Base-by-base conservation (phyloP, 345 rosid species). In the Eucalyptus cloeziana region DNA sequence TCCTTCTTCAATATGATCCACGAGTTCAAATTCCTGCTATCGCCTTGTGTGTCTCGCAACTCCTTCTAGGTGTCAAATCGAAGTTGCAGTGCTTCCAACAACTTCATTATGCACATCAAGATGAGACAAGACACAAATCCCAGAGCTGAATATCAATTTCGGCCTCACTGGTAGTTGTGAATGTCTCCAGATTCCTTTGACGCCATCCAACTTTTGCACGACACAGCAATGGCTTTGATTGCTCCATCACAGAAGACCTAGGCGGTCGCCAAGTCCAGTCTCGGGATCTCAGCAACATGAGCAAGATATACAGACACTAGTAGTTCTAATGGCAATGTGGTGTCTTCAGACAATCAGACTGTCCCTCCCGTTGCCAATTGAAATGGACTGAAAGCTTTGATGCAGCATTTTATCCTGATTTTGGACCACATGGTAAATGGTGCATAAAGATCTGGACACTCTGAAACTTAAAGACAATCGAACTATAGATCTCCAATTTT, bases 331-430 rank as follows among this genome's bases (percentile, higher is more conserved):
- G 83, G 30, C 83, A 37, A 76, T 21, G 83, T 19, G 27, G 83
- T 24, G 8, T 37, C 27, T 21, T 76, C 47, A 22, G 47, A 97
- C 96, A 13, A 96, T 95, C 71, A 96, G 93, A 86, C 95, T 96
- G 90, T 93, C 5, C 92, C 96, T 98, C 93, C 96, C 92, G 88
- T 96, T 95, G 30, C 99, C 99, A 90, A 95, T 94, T 30, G 93
- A 89, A 76, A 96, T 95, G 89, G 98, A 97, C 98, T 94, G 91
- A 69, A 90, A 88, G 88, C 49, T 76, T 40, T 37, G 83, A 76
- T 76, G 45, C 27, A 37, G 83, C 83, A 37, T 76, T 37, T 30
- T 31, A 85, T 50, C 56, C 86, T 85, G 33, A 45, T 47, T 49
- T 27, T 85, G 54, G 47, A 40, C 47, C 87, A 83, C 90, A 50